These are phyloP conservation scores for Eimeria praecox DNA, from an alignment of 169 alveolate species.

Conservation along the genomic window DNA sequence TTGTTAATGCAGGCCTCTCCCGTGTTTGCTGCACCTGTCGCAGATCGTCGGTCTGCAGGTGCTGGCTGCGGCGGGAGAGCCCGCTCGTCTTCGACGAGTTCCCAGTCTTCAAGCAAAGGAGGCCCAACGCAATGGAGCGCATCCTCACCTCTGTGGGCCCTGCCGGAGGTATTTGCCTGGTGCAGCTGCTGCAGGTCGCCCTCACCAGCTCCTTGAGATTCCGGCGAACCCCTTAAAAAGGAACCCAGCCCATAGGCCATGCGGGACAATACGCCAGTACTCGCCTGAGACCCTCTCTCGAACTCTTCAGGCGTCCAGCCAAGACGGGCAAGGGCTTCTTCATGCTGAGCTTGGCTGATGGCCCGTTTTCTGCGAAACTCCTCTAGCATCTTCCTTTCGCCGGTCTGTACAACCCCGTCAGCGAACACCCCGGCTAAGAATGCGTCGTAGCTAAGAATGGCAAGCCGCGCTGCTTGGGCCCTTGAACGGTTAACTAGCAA, in stretches of 20 bases:
- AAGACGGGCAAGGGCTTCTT: slow-evolving; percentile 76
- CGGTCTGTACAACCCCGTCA: slow-evolving; percentile 77
- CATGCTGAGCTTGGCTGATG: slow-evolving; percentile 78
- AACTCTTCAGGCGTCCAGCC: slow-evolving; percentile 80
- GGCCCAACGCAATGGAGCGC: slow-evolving; percentile 7
- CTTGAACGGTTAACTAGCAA: slow-evolving; percentile 67
- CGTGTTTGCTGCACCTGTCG: not conserved
- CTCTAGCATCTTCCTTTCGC: slow-evolving; percentile 72
- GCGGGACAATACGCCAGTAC: slow-evolving; percentile 53
- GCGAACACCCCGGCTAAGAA: slow-evolving; percentile 78
- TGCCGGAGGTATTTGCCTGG: not conserved
- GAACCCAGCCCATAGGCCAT: slow-evolving; percentile 49
- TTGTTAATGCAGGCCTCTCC: not conserved
- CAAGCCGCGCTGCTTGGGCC: slow-evolving; percentile 77
- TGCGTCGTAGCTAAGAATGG: slow-evolving; percentile 75
- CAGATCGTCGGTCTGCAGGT: not conserved
- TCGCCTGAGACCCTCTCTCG: slow-evolving; percentile 67
- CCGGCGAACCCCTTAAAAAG: slow-evolving; percentile 31
- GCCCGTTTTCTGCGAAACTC: slow-evolving; percentile 76
- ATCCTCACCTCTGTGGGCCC: not conserved
- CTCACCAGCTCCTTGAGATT: not conserved
- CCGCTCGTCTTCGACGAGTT: slow-evolving; percentile 34
- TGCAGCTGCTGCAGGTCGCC: slow-evolving; percentile 47
- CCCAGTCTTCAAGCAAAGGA: slow-evolving; percentile 57
- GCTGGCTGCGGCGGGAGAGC: slow-evolving; percentile 47